phyloP scores from a whole-genome alignment of 1,284 basidiomycete genomes.

The Porodaedalea pini region DNA sequence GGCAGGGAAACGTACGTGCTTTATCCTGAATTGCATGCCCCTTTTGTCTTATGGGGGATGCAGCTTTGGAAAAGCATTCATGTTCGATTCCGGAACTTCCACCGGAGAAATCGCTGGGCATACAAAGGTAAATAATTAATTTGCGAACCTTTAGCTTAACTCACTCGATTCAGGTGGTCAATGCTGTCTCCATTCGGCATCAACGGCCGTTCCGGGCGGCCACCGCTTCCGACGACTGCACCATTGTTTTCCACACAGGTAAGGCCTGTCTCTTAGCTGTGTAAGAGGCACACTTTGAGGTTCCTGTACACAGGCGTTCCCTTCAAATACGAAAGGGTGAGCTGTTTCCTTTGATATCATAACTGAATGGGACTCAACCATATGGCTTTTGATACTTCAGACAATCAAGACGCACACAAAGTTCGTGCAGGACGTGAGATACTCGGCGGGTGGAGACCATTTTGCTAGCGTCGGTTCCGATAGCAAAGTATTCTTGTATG shows the following conservation, averaged over 20 bases:
- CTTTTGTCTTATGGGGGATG: not conserved
- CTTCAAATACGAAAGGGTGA: constrained; percentile 85
- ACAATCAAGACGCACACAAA: constrained; percentile 88
- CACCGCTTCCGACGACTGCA: constrained; percentile 81
- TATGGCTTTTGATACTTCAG: constrained; percentile 32
- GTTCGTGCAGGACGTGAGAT: constrained; percentile 92
- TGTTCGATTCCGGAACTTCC: constrained; percentile 83
- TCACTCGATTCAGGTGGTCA: constrained; percentile 61
- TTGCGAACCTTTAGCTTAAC: not conserved
- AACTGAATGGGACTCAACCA: not conserved
- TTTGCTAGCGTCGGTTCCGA: constrained; percentile 94
- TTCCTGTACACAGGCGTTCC: constrained; percentile 58
- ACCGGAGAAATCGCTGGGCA: constrained; percentile 95
- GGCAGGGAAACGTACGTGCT: constrained; percentile 77
- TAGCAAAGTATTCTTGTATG: constrained; percentile 86
- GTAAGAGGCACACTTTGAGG: constrained; percentile 22
- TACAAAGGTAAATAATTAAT: constrained; percentile 60
- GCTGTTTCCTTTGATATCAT: not conserved
- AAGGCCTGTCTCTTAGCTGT: constrained; percentile 11
- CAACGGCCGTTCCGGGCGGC: constrained; percentile 91
- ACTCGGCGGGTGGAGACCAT: constrained; percentile 74
- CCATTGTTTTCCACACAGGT: constrained; percentile 82
- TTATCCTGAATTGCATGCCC: constrained; percentile 1
- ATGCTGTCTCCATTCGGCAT: constrained; percentile 86
- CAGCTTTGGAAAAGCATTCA: constrained; percentile 85